Evolutionary conservation across 1,284 basidiomycete species (phyloP).

Genomic region (Cryptococcus deneoformans): DNA sequence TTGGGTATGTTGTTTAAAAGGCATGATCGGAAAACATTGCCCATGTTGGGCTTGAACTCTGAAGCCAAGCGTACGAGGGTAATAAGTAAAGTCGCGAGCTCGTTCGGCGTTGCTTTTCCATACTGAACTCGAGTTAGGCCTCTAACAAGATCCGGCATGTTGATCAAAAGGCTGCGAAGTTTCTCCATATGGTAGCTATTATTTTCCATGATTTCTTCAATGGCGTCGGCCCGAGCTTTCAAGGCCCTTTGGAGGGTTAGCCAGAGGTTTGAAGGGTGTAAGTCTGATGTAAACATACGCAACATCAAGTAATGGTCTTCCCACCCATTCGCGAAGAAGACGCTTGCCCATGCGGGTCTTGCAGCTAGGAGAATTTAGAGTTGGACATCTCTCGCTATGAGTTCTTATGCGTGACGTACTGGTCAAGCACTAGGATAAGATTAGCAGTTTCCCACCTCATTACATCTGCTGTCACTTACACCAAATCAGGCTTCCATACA

Average conservation of each 20-base stretch:
- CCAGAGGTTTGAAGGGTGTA: neutral
- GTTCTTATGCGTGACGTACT: constrained; percentile 36
- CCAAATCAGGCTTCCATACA: constrained; percentile 77
- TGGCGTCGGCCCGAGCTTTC: constrained; percentile 73
- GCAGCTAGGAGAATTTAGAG: constrained; percentile 49
- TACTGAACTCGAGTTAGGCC: constrained; percentile 89
- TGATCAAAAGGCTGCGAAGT: constrained; percentile 66
- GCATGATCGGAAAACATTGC: constrained; percentile 60
- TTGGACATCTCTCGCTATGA: too few relatives aligned
- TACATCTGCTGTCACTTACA: constrained; percentile 27
- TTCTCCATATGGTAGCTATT: constrained; percentile 56
- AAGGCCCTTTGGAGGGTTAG: constrained; percentile 56
- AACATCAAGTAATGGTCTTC: constrained; percentile 74
- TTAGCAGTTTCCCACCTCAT: constrained; percentile 7
- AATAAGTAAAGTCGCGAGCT: constrained; percentile 72
- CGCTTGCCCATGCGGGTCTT: constrained; percentile 85
- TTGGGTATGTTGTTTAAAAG: constrained; percentile 70
- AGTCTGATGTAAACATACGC: constrained; percentile 51
- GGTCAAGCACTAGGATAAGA: constrained; percentile 62
- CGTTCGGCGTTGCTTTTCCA: constrained; percentile 80
- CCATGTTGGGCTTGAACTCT: constrained; percentile 59
- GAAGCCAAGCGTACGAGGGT: constrained; percentile 71
- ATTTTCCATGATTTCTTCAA: constrained; percentile 72
- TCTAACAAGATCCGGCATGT: constrained; percentile 82
- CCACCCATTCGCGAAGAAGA: constrained; percentile 80